Evolutionary conservation across 495 filamentous ascomycete genomes (phyloP), one percentile per base, ranked within the genome.

Genomic region (Xylaria longipes): DNA sequence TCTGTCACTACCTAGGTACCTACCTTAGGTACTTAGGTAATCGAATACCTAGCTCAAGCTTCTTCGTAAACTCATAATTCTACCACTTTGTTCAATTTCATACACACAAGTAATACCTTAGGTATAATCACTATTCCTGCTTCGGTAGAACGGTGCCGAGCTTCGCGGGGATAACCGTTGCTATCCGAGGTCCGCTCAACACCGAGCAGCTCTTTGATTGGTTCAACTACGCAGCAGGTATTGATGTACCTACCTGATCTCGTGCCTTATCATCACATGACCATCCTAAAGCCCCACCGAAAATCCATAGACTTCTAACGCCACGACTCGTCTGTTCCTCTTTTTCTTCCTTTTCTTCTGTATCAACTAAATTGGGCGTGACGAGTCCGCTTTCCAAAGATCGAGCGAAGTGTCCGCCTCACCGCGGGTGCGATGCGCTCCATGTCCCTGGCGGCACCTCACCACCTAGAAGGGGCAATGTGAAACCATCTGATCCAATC

Each of bases 341-440:
- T 9, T 31, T 15, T 1, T 58, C 68, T 70, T 66, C 37, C 75
- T 71, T 81, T 78, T 75, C 74, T 78, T 82, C 77, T 73, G 70
- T 82, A 84, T 84, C 86, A 89, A 89, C 87, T 88, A 89, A 76
- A 87, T 82, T 84, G 83, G 84, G 82, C 67, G 75, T 86, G 86
- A 88, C 83, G 87, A 88, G 85, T 80, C 77, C 79, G 82, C 81
- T 84, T 81, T 77, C 75, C 31, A 60, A 27, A 48, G 14, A 35
- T 2, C 57, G 76, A 80, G 57, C 81, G 62, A 78, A 73, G 77
- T 76, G 83, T 80, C 82, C 80, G 70, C 75, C 45, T 76, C 69
- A 68, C 67, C 70, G 77, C 78, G 80, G 82, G 80, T 81, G 82
- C 56, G 77, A 82, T 86, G 86, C 81, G 85, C 62, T 86, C 87